These are phyloP conservation scores for Bondarzewia mesenterica DNA, from an alignment of 1,284 basidiomycete genomes.

Conservation along the genomic window DNA sequence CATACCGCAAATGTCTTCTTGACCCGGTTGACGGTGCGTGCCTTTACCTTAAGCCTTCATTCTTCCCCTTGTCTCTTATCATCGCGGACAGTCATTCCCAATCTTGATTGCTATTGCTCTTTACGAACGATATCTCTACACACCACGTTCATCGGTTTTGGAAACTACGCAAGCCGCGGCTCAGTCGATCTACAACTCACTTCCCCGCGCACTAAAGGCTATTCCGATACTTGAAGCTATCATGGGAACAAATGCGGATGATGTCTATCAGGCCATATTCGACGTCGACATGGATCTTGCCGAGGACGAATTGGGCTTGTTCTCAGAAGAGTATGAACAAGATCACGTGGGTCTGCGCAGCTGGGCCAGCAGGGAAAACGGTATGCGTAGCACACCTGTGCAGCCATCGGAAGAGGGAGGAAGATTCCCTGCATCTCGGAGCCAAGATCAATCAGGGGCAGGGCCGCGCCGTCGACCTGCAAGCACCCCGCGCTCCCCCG, in stretches of 20 bases:
- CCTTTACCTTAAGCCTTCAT: background rate
- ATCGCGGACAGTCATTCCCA: constrained; percentile 69
- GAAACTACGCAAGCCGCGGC: constrained; percentile 43
- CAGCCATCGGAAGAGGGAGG: background rate
- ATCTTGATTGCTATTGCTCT: constrained; percentile 69
- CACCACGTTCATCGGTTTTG: constrained; percentile 35
- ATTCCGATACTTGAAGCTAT: constrained; percentile 68
- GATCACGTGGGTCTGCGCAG: constrained; percentile 22
- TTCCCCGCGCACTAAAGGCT: constrained; percentile 62
- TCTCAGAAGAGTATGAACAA: constrained; percentile 40
- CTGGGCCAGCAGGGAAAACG: constrained; percentile 17
- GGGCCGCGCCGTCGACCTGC: constrained; percentile 5
- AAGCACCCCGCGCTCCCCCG: constrained; percentile 9
- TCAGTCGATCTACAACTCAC: constrained; percentile 48
- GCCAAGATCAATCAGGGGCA: constrained; percentile 2
- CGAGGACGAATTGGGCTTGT: constrained; percentile 17
- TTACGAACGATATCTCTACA: constrained; percentile 69
- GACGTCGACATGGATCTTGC: constrained; percentile 53
- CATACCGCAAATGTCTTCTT: constrained; percentile 79
- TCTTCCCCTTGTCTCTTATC: constrained; percentile 7
- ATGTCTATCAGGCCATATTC: constrained; percentile 71
- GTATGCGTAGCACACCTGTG: constrained; percentile 13
- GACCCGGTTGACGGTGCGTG: constrained; percentile 62
- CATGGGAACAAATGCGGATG: constrained; percentile 53
- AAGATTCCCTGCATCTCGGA: background rate